Evolutionary conservation across 352 stramenopile species (phyloP).

Genomic region (Pythium aristosporum): DNA sequence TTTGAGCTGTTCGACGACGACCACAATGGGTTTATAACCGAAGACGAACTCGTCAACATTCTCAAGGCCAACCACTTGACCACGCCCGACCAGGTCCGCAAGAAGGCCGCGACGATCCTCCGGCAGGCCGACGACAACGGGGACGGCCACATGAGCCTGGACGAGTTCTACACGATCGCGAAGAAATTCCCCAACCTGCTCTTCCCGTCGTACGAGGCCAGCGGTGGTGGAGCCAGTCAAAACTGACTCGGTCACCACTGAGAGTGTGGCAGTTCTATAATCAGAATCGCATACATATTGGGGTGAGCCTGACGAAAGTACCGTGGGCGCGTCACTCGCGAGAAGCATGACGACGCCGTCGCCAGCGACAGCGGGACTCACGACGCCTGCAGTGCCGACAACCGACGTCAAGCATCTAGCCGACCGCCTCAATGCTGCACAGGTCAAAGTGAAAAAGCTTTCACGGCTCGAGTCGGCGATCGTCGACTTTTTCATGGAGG

Average conservation of each 20-base stretch:
- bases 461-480: conserved; percentile 61
- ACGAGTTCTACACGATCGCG: conserved; percentile 85
- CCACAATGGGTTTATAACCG: conserved; percentile 87
- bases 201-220: conserved; percentile 63
- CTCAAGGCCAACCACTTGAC: conserved; percentile 91
- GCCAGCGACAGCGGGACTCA: neutral
- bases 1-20: conserved; percentile 96
- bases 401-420: conserved; percentile 56
- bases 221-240: neutral
- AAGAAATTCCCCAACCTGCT: conserved; percentile 92
- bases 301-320: neutral
- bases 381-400: neutral
- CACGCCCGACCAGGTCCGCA: conserved; percentile 66
- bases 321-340: neutral
- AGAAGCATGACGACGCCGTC: conserved; percentile 5
- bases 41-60: conserved; percentile 90
- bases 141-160: conserved; percentile 70
- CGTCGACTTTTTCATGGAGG: conserved; percentile 72
- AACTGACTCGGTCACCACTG: neutral
- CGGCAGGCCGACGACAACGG: conserved; percentile 80
- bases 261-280: neutral
- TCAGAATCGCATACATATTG: neutral
- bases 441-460: conserved; percentile 67
- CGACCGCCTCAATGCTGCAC: conserved; percentile 57
- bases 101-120: conserved; percentile 87